Evolutionary conservation across 345 rosid genomes (phyloP).

Genomic region (Syzygium oleosum): DNA sequence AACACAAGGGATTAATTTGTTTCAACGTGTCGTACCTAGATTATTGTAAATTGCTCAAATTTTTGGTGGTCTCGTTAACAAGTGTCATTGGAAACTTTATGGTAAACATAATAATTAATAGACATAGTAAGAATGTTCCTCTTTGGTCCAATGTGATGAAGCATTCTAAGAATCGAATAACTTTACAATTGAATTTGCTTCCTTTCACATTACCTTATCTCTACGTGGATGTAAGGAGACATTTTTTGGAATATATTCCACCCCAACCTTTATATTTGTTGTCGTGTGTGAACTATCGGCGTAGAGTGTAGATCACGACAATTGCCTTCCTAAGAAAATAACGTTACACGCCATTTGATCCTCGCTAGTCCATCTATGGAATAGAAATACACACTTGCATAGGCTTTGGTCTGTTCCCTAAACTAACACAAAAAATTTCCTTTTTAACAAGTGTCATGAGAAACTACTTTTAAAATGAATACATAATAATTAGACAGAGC

Average conservation of each 20-base stretch:
- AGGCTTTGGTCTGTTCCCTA: background rate
- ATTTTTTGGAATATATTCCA: background rate
- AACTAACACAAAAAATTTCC: fast-evolving
- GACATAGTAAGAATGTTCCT: background rate
- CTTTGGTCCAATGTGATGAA: background rate
- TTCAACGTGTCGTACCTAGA: background rate
- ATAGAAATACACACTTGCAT: background rate
- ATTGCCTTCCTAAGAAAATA: background rate
- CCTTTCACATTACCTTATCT: background rate
- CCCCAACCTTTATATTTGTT: background rate
- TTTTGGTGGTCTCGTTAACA: background rate
- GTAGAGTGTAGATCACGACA: background rate
- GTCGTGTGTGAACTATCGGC: background rate
- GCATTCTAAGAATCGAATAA: background rate
- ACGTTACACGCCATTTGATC: background rate
- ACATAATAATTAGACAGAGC: background rate
- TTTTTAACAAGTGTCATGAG: background rate
- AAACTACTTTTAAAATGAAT: background rate
- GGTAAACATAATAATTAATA: background rate
- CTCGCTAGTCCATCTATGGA: background rate
- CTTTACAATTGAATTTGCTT: background rate
- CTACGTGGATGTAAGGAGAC: background rate
- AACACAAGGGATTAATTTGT: background rate
- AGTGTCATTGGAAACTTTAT: background rate
- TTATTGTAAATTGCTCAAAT: background rate